Percentiles rank a stretch among this genome's conserved stretches.
Evolutionary conservation across 768 basidiomycete species (phyloP).

Genomic region (Lyophyllum decastes): DNA sequence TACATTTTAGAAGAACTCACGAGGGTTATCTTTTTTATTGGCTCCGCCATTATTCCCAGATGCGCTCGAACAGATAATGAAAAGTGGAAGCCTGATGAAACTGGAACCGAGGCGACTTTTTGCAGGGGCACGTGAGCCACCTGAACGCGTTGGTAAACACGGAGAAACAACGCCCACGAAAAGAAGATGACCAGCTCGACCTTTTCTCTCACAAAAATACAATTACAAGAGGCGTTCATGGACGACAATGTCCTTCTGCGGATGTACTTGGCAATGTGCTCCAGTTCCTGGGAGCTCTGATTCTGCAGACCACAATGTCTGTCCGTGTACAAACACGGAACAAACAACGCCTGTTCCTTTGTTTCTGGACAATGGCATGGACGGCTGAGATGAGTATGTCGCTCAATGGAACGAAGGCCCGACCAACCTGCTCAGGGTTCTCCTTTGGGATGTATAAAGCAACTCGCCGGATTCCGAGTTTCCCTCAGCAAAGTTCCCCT

Average conservation of each 20-base stretch:
- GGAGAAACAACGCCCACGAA: conserved; percentile 12
- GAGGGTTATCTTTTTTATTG: conserved; percentile 43
- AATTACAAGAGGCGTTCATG: background rate
- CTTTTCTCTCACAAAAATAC: background rate
- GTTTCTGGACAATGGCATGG: conserved; percentile 17
- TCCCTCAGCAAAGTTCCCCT: conserved; percentile 18
- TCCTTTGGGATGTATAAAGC: conserved; percentile 31
- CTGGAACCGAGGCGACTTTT: conserved; percentile 2
- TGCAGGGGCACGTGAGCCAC: conserved; percentile 4
- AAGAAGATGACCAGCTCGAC: background rate
- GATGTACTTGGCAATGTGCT: background rate
- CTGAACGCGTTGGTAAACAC: conserved; percentile 5
- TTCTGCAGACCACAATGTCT: conserved; percentile 14
- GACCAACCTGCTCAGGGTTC: conserved; percentile 18
- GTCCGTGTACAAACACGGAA: conserved; percentile 14
- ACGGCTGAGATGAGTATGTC: conserved; percentile 1
- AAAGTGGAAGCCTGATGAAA: background rate
- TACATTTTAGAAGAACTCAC: conserved; percentile 24
- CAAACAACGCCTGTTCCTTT: conserved; percentile 18
- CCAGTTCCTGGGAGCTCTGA: conserved; percentile 1
- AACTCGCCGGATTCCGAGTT: conserved; percentile 13
- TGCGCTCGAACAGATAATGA: background rate
- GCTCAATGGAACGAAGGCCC: conserved; percentile 13
- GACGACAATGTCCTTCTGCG: background rate
- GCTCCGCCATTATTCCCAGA: conserved; percentile 33